A percentile compares a stretch with the other conserved stretches of the same genome.
These are phyloP conservation scores for Trichomonas tenax DNA, from an alignment of 208 protist species.

Conservation along the genomic window DNA sequence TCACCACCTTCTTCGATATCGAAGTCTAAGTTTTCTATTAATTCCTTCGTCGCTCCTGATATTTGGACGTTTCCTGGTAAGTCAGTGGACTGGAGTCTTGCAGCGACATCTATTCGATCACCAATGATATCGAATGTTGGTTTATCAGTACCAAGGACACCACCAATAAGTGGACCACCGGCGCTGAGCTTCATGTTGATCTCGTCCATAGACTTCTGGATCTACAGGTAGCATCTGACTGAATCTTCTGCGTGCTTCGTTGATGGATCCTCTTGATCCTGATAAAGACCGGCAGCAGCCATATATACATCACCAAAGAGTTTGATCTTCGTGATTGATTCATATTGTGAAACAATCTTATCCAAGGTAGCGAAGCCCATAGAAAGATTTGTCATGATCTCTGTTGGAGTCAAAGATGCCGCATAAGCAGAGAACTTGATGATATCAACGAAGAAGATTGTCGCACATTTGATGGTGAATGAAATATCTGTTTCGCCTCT, in stretches of 20 bases:
- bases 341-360: neutral
- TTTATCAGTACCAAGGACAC: neutral
- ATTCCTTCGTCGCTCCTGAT: neutral
- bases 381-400: neutral
- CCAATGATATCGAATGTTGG: slow-evolving; percentile 8
- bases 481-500: slow-evolving; percentile 11
- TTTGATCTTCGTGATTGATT: neutral
- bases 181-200: neutral
- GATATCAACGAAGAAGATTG: neutral
- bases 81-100: neutral
- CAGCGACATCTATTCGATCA: neutral
- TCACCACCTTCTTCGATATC: neutral
- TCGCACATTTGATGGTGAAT: neutral
- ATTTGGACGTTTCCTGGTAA: neutral
- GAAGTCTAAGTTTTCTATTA: neutral
- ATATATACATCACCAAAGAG: slow-evolving; percentile 4
- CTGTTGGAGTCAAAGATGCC: neutral
- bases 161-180: neutral
- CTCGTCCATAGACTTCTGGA: neutral
- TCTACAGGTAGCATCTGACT: neutral
- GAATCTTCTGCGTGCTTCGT: neutral
- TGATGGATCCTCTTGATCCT: neutral
- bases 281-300: neutral
- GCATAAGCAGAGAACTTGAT: neutral
- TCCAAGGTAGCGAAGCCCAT: neutral